Conservation (phyloP, 306 rosid species). For the Trifolium subterraneum region DNA sequence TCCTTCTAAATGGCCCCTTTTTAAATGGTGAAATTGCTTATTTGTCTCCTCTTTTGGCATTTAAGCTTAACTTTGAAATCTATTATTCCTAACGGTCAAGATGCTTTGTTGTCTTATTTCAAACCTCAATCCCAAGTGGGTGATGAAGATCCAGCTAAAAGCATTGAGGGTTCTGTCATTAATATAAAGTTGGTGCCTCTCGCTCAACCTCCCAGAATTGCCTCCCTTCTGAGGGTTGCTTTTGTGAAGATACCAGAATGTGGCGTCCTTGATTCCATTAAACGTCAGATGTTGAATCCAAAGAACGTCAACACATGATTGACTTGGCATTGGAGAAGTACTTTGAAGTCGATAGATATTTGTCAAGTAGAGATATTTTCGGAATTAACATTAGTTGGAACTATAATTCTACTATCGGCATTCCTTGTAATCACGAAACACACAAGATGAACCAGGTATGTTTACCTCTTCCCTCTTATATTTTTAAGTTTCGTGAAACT, state of each 20-base stretch:
- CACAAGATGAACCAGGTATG: slow-evolving; percentile 71
- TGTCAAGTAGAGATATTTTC: slow-evolving; percentile 80
- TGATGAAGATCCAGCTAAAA: slow-evolving; percentile 42
- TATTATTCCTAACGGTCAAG: slow-evolving; percentile 64
- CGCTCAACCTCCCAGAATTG: slow-evolving; percentile 61
- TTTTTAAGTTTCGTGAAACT: slow-evolving; percentile 18
- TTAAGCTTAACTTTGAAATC: slow-evolving; percentile 79
- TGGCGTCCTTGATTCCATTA: slow-evolving; percentile 77
- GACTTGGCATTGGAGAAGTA: slow-evolving; percentile 75
- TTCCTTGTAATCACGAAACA: slow-evolving; percentile 66
- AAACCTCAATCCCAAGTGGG: slow-evolving; percentile 49
- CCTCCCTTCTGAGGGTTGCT: slow-evolving; percentile 80
- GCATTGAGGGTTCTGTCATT: slow-evolving; percentile 47
- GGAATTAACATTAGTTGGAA: slow-evolving; percentile 69
- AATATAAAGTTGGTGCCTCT: slow-evolving; percentile 59
- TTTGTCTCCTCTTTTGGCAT: slow-evolving; percentile 82
- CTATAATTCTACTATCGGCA: slow-evolving; percentile 70
- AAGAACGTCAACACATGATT: slow-evolving; percentile 80
- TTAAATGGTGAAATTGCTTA: slow-evolving; percentile 60
- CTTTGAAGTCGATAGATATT: slow-evolving; percentile 81
- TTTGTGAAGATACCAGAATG: slow-evolving; percentile 86
- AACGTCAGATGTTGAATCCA: slow-evolving; percentile 62
- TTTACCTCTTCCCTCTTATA: slow-evolving; percentile 18
- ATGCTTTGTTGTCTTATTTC: slow-evolving; percentile 64
- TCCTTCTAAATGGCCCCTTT: slow-evolving; percentile 45